Base-by-base conservation (phyloP, 495 filamentous ascomycete species). In the Lasiosphaeriaceae sp. region DNA sequence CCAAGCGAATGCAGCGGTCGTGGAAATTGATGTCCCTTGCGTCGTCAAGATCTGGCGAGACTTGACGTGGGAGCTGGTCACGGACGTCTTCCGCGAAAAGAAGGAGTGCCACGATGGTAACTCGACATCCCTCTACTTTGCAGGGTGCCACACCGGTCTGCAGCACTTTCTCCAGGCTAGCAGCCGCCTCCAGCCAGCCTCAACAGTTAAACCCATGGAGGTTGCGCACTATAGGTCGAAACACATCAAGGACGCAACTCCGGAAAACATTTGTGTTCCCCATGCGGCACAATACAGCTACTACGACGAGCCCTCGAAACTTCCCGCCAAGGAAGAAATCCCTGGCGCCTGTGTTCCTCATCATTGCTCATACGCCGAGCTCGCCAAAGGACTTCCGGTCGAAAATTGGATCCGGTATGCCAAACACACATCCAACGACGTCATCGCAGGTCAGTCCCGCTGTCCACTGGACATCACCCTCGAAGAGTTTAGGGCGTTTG, bases 1-100 rank as follows among this genome's bases (percentile, higher is more conserved):
- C 0, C 24, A 75, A 20, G 70, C 74, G 0, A 78, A 81, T 53
- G 69, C 79, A 0, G 72, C 73, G 0, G 75, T 87, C 0, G 87
- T 89, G 46, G 86, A 89, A 66, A 69, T 87, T 0, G 37, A 58
- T 11, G 64, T 78, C 0, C 83, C 85, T 6, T 11, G 17, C 0
- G 48, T 57, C 0, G 77, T 86, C 43, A 57, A 43, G 11, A 46
- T 63, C 9, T 90, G 85, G 86, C 72, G 86, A 2, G 74, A 86
- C 53, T 57, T 64, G 11, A 83, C 80, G 0, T 59, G 72, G 0
- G 68, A 61, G 20, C 53, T 87, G 35, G 55, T 82, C 6, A 56
- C 65, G 2, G 56, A 77, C 19, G 56, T 81, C 1, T 65, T 83
- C 17, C 39, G 58, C 1, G 56, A 55, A 14, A n/a, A 50, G 14